These are phyloP conservation scores for Ascoidea tarda DNA, from an alignment of 805 yeast species.

Conservation along the genomic window DNA sequence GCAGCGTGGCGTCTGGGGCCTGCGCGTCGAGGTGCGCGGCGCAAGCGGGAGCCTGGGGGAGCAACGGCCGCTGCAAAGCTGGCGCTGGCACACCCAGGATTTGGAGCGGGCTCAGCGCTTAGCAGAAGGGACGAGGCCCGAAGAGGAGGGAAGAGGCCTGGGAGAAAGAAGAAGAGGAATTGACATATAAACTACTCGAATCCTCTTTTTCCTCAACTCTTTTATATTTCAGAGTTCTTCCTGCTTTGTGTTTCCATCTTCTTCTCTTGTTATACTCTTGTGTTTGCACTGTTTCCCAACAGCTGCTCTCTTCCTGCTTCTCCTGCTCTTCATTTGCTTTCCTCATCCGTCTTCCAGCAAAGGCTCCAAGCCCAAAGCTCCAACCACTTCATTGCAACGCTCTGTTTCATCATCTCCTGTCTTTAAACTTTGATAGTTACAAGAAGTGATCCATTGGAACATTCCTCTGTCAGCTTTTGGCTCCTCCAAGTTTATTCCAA, in stretches of 20 bases:
- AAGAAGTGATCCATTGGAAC: too few species aligned
- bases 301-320: neutral
- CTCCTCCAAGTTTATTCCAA: too few species aligned
- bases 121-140: too few species aligned
- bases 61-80: neutral
- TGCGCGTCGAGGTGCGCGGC: too few species aligned
- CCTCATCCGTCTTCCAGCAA: neutral
- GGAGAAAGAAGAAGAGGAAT: too few species aligned
- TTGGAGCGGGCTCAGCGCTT: too few species aligned
- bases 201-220: slow-evolving; percentile 1
- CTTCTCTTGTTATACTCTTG: neutral
- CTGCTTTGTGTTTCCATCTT: neutral
- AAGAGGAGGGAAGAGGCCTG: too few species aligned
- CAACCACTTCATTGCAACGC: neutral
- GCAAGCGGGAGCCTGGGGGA: neutral
- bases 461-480: too few species aligned
- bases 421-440: neutral
- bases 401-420: neutral
- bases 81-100: neutral
- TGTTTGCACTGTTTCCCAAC: neutral
- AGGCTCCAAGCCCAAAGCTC: neutral
- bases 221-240: neutral
- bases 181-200: neutral
- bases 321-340: neutral
- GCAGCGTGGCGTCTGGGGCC: too few species aligned